Conservation (phyloP, 1,139 yeast species). For the Geotrichum candidum region DNA sequence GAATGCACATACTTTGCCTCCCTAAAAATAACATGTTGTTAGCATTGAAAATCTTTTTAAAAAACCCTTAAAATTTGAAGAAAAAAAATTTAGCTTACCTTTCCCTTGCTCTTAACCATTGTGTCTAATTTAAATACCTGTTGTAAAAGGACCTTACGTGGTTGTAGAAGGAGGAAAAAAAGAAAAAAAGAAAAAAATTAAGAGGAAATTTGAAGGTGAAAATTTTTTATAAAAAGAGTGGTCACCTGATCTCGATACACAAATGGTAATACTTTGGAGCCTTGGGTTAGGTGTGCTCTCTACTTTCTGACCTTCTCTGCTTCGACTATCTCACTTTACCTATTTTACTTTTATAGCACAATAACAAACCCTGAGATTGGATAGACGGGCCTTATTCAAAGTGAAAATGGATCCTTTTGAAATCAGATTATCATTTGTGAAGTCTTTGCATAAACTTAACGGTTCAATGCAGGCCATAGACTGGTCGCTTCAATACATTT, state of each 20-base stretch:
- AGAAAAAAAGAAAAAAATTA: not conserved
- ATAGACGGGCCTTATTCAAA: not conserved
- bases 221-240: not conserved
- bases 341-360: not conserved
- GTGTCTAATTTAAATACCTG: not conserved
- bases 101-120: conserved; percentile 18
- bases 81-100: conserved; percentile 6
- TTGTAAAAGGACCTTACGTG: not conserved
- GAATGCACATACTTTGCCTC: conserved; percentile 15
- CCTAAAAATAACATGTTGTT: conserved; percentile 7
- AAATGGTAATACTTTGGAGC: not conserved
- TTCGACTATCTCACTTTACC: not conserved
- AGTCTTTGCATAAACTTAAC: conserved; percentile 52
- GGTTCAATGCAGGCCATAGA: conserved; percentile 56
- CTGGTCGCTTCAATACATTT: conserved; percentile 54
- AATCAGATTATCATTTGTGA: conserved; percentile 63
- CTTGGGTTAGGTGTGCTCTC: not conserved
- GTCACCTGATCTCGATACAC: not conserved
- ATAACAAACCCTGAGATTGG: not conserved
- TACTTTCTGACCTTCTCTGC: not conserved
- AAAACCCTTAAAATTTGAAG: not conserved
- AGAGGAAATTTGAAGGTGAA: not conserved
- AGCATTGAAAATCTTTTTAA: not conserved
- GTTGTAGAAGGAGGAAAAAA: not conserved
- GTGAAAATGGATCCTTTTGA: conserved; percentile 68